Conservation (phyloP, 2,329 filamentous ascomycete species). For the Penicillium sp. region DNA sequence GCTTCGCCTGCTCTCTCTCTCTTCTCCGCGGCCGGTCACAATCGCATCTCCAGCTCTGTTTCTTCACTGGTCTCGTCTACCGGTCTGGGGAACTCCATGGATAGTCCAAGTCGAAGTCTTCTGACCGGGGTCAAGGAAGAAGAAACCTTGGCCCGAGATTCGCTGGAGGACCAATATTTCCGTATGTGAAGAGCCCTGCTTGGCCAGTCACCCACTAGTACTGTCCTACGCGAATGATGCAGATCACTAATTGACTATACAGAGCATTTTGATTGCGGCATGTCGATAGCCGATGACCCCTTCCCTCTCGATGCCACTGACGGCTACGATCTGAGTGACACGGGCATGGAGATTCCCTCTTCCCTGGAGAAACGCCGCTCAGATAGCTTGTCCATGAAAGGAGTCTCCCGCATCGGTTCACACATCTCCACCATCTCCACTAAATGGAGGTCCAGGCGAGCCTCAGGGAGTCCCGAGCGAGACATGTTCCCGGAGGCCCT, state of each 20-base stretch:
- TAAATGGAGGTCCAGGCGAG: slow-evolving; percentile 40
- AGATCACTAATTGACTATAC: too few species aligned
- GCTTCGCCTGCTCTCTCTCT: slow-evolving; percentile 42
- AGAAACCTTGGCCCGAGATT: slow-evolving; percentile 61
- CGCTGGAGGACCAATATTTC: slow-evolving; percentile 62
- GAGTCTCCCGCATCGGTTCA: slow-evolving; percentile 61
- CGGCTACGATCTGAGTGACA: slow-evolving; percentile 57
- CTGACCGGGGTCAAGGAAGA: slow-evolving; percentile 86
- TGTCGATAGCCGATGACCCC: slow-evolving; percentile 31
- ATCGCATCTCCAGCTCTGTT: slow-evolving; percentile 60
- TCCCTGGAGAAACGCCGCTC: slow-evolving; percentile 55
- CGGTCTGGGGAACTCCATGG: slow-evolving; percentile 51
- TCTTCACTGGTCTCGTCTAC: slow-evolving; percentile 72
- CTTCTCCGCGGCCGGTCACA: slow-evolving; percentile 40
- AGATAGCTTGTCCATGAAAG: slow-evolving; percentile 48
- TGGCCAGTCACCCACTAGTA: too few species aligned
- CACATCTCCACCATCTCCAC: slow-evolving; percentile 72
- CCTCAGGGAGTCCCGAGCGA: slow-evolving; percentile 34
- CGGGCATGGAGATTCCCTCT: slow-evolving; percentile 57
- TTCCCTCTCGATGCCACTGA: slow-evolving; percentile 33
- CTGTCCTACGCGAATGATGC: too few species aligned
- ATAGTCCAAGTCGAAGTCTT: slow-evolving; percentile 58
- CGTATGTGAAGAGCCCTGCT: too few species aligned
- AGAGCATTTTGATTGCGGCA: slow-evolving; percentile 39
- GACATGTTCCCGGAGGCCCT: slow-evolving; percentile 33